phyloP scores from a whole-genome alignment of 768 basidiomycete genomes.

The Tulasnella sp. region DNA sequence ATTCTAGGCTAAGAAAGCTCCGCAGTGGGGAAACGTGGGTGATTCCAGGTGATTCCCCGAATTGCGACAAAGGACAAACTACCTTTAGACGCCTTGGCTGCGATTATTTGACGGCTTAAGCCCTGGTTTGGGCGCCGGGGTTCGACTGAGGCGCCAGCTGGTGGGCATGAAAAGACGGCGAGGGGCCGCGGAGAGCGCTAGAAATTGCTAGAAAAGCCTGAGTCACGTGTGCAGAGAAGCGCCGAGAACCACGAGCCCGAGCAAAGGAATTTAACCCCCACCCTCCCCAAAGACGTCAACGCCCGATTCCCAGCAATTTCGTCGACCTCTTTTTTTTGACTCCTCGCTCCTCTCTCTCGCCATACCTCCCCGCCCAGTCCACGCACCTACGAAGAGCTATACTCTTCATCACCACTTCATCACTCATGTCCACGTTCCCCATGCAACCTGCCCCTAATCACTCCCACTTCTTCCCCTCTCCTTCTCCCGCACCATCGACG shows the following conservation, averaged over 20 bases:
- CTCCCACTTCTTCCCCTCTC: neutral
- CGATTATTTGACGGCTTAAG: neutral
- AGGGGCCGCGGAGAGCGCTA: neutral
- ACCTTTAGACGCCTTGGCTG: neutral
- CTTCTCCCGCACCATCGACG: neutral
- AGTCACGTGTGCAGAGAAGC: neutral
- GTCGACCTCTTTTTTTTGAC: neutral
- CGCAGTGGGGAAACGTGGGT: neutral
- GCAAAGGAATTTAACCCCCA: neutral
- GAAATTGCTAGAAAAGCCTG: neutral
- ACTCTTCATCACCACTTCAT: neutral
- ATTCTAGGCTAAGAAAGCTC: too few species aligned
- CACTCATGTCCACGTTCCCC: conserved; percentile 9
- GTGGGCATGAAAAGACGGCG: neutral
- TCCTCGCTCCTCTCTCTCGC: neutral
- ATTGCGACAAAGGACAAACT: neutral
- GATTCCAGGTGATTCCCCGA: too few species aligned
- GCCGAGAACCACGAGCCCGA: neutral
- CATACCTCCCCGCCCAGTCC: neutral
- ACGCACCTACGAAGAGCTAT: neutral
- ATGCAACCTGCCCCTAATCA: conserved; percentile 8
- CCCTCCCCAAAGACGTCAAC: neutral
- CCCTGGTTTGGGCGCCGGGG: neutral
- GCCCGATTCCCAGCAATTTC: neutral
- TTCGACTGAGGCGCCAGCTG: neutral